Conservation (phyloP, 2,329 filamentous ascomycete genomes). For the Leptographium flavum region DNA sequence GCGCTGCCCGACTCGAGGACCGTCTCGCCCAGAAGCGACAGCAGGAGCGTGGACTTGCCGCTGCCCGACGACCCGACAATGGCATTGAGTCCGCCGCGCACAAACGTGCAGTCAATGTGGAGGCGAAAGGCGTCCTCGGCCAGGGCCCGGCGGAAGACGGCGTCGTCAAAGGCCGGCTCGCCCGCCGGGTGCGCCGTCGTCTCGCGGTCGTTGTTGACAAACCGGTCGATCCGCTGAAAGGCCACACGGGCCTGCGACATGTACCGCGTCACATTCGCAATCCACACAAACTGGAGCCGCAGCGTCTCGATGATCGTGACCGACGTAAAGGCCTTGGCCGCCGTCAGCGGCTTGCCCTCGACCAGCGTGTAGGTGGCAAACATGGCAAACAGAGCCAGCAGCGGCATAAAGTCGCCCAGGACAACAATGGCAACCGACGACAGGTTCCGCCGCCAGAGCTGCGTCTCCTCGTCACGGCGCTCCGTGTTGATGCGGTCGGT, state of each 20-base stretch:
- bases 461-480: constrained; percentile 35
- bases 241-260: constrained; percentile 20
- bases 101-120: constrained; percentile 35
- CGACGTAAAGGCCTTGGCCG: constrained; percentile 43
- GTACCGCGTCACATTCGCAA: constrained; percentile 23
- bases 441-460: constrained; percentile 37
- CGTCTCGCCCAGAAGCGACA: constrained; percentile 40
- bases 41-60: constrained; percentile 41
- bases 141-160: constrained; percentile 15
- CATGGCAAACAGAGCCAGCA: constrained; percentile 36
- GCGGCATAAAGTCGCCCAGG: constrained; percentile 36
- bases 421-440: constrained; percentile 31
- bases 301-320: constrained; percentile 38
- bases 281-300: constrained; percentile 22
- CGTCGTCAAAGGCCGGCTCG: constrained; percentile 29
- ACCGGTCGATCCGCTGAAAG: constrained; percentile 34
- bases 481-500: constrained; percentile 34
- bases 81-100: constrained; percentile 38
- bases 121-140: constrained; percentile 32
- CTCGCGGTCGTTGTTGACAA: constrained; percentile 35
- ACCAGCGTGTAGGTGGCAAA: constrained; percentile 35
- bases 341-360: constrained; percentile 31
- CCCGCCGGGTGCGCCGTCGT: constrained; percentile 33
- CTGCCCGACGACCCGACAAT: constrained; percentile 39
- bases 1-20: constrained; percentile 32